Evolutionary conservation across 805 yeast genomes (phyloP), one percentile per base, ranked within the genome.

Genomic region (Candida sonorensis): DNA sequence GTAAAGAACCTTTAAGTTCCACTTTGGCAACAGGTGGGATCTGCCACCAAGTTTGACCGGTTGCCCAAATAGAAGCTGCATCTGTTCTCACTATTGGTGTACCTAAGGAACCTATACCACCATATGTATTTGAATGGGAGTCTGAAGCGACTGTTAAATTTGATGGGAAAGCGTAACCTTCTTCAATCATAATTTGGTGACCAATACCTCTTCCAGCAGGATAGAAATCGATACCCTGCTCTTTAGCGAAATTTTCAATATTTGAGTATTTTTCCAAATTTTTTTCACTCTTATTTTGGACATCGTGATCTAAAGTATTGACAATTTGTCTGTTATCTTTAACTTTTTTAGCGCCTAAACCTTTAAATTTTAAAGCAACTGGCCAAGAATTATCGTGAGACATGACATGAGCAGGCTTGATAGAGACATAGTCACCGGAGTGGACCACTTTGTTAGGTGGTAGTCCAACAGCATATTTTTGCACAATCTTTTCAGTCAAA

Each of bases 11-110:
- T 43, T 71, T 66, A 35, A 92, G 70, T 57, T 85, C 94, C 8
- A 92, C 97, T 50, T 78, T 76, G 22, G 97, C 98, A 16, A 92
- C 97, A 1, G 98, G 97, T 3, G 99, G 99, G 34, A 92, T 85
- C 72, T 94, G 98, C 98, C 98, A 92, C 99, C 99, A 92, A 4
- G 98, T 92, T 63, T 87, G 94, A 25, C 97, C 97, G 0, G 99
- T 92, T 10, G 99, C 97, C 99, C 99, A 92, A 44, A 92, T 90
- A 8, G 97, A 77, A 4, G 99, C 99, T 15, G 97, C 98, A 61
- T 92, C 99, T 0, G 99, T 92, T 61, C 99, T 75, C 35, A 92
- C 99, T 34, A 92, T 82, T 8, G 99, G 97, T 3, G 98, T 94
- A 32, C 99, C 99, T 36, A 92, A 65, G 15, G 95, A 68, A 13